Evolutionary conservation across 805 yeast species (phyloP).

Genomic region (Millerago galiae): DNA sequence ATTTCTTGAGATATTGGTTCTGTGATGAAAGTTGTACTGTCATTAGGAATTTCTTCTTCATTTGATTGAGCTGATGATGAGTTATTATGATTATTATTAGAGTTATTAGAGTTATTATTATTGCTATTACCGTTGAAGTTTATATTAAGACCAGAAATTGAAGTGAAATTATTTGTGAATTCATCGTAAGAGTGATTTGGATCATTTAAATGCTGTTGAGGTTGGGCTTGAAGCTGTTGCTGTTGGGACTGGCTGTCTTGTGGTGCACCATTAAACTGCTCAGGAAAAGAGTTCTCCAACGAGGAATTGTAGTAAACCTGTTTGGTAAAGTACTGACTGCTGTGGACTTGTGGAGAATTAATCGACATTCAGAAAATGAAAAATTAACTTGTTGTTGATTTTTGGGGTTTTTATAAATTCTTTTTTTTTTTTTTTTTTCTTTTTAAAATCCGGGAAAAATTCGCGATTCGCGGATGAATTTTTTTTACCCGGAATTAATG

Average conservation of each 20-base stretch:
- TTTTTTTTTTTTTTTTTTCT: no score
- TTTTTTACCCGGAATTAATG: neutral
- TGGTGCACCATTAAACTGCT: slow-evolving; percentile 7
- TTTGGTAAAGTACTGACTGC: slow-evolving; percentile 12
- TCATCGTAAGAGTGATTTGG: slow-evolving; percentile 10
- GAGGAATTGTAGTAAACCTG: slow-evolving; percentile 14
- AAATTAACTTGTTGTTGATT: no score
- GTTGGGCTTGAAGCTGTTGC: neutral
- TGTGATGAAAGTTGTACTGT: slow-evolving; percentile 2
- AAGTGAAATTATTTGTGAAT: slow-evolving; percentile 16
- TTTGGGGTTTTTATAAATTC: neutral
- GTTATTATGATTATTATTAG: neutral
- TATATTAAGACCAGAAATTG: slow-evolving; percentile 15
- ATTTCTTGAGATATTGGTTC: slow-evolving; percentile 6
- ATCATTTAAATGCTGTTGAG: neutral
- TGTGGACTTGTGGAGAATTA: slow-evolving; percentile 18
- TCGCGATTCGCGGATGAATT: neutral
- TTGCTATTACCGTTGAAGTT: slow-evolving; percentile 8
- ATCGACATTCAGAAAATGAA: slow-evolving; percentile 10
- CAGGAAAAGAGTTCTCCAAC: slow-evolving; percentile 18
- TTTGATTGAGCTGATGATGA: slow-evolving; percentile 1
- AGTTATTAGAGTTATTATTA: neutral
- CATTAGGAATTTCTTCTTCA: slow-evolving; percentile 2
- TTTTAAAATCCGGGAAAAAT: neutral
- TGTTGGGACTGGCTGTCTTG: neutral